Percentiles rank a stretch among this genome's conserved stretches.
phyloP scores from a whole-genome alignment of 805 yeast species.

The Candida glaebosa region DNA sequence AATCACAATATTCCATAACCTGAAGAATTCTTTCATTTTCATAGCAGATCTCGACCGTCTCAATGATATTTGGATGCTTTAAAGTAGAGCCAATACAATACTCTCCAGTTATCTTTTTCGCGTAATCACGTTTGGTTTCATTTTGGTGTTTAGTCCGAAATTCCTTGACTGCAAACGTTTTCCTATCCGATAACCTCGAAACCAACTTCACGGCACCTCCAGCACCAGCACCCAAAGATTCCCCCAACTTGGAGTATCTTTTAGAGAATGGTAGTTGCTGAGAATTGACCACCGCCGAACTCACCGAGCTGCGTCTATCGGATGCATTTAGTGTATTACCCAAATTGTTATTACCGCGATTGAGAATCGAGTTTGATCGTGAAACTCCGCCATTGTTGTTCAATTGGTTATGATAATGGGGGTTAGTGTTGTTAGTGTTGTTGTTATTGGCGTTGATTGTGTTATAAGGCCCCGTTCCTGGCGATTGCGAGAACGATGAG shows the following conservation, averaged over 20 bases:
- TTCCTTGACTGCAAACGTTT: conserved; percentile 80
- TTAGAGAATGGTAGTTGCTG: conserved; percentile 30
- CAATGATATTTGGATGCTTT: conserved; percentile 77
- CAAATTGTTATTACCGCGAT: not conserved
- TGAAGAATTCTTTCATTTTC: conserved; percentile 73
- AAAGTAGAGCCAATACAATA: conserved; percentile 81
- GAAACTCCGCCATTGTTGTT: conserved; percentile 19
- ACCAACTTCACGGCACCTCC: conserved; percentile 82
- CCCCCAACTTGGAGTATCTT: conserved; percentile 73
- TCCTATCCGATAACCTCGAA: conserved; percentile 63
- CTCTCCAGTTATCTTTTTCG: conserved; percentile 86
- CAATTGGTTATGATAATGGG: no score
- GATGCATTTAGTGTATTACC: not conserved
- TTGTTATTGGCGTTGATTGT: no score
- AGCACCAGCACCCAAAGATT: conserved; percentile 79
- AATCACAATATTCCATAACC: conserved; percentile 92
- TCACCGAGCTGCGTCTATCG: conserved; percentile 33
- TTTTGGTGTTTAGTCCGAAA: conserved; percentile 69
- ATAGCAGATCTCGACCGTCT: conserved; percentile 72
- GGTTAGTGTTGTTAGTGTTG: no score
- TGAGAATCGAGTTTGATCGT: conserved; percentile 15
- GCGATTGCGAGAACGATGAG: conserved; percentile 33
- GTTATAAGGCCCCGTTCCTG: conserved; percentile 11
- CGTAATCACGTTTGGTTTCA: conserved; percentile 71
- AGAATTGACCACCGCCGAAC: conserved; percentile 26